These are phyloP conservation scores for Polytrichum commune DNA, from an alignment of 225 moss, liverwort and hornwort species.

Conservation along the genomic window DNA sequence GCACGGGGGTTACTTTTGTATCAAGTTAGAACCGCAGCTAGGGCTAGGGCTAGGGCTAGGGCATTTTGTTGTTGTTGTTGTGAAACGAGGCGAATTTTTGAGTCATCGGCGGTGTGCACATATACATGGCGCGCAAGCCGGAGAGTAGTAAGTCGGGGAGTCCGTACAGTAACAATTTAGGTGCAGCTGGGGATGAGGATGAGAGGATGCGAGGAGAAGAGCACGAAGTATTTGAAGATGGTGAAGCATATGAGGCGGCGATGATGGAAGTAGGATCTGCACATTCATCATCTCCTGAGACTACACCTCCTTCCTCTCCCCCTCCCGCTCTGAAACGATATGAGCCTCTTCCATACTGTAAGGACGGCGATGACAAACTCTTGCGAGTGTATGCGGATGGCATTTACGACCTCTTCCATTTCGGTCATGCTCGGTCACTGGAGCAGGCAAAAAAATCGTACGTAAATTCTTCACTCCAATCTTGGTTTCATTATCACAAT, in stretches of 20 bases:
- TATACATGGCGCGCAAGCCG: conserved; percentile 51
- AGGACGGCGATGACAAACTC: conserved; percentile 30
- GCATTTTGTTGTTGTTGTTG: no score
- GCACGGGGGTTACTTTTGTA: no score
- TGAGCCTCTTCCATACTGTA: conserved; percentile 47
- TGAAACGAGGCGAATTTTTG: no score
- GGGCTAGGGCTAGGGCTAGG: no score
- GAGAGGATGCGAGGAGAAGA: conserved; percentile 26
- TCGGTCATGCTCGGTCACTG: conserved; percentile 58
- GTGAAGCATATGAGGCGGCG: conserved; percentile 25
- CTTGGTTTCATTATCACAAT: not conserved
- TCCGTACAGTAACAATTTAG: conserved; percentile 29
- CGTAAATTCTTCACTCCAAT: conserved; percentile 18
- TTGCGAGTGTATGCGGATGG: conserved; percentile 62
- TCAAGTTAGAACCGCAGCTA: no score
- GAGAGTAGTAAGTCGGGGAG: conserved; percentile 37
- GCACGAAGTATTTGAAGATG: conserved; percentile 42
- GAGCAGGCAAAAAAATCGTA: conserved; percentile 84
- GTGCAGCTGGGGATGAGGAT: conserved; percentile 21
- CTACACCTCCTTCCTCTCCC: conserved; percentile 52
- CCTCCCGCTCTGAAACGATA: conserved; percentile 48
- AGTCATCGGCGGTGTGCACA: conserved; percentile 26
- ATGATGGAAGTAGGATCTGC: conserved; percentile 4
- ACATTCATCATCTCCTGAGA: conserved; percentile 34
- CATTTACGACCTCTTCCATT: conserved; percentile 62